Percentiles rank a stretch among this genome's conserved stretches.
Evolutionary conservation across 768 basidiomycete species (phyloP).

Genomic region (Tulasnella sp.): DNA sequence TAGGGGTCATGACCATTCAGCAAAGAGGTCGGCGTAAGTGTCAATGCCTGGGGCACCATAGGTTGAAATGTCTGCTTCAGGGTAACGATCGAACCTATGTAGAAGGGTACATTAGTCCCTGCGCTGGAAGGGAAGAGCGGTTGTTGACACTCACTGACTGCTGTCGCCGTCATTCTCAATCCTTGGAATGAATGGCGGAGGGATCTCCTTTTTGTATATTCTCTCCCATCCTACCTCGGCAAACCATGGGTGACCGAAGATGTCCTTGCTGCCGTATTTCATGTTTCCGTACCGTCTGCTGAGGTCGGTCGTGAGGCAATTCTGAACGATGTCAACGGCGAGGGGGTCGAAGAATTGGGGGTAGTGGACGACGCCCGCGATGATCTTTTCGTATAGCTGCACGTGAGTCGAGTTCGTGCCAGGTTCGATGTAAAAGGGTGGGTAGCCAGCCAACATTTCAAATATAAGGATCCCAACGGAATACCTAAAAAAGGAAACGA

Average conservation of each 20-base stretch:
- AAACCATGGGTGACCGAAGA: constrained; percentile 91
- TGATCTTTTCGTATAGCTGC: constrained; percentile 83
- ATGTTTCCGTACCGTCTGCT: constrained; percentile 84
- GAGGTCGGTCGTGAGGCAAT: constrained; percentile 81
- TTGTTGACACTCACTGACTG: constrained; percentile 37
- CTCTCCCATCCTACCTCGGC: constrained; percentile 84
- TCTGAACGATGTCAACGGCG: constrained; percentile 79
- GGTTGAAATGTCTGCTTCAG: constrained; percentile 31
- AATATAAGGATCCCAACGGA: constrained; percentile 93
- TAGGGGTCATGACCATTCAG: constrained; percentile 14
- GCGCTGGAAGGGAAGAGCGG: background rate
- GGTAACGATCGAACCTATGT: constrained; percentile 31
- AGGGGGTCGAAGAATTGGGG: constrained; percentile 59
- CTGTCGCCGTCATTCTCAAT: constrained; percentile 90
- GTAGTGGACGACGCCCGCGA: constrained; percentile 65
- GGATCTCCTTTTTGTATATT: constrained; percentile 71
- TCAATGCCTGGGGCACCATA: constrained; percentile 31
- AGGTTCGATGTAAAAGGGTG: constrained; percentile 86
- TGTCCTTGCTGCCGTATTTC: constrained; percentile 76
- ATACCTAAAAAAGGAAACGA: constrained; percentile 33
- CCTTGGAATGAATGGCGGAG: constrained; percentile 88
- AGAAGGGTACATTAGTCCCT: background rate
- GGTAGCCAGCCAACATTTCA: constrained; percentile 94
- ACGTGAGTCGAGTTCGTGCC: constrained; percentile 46
- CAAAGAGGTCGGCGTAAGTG: constrained; percentile 21